Base-by-base conservation (phyloP, 257 asterid genomes). In the Solanum rostratum region DNA sequence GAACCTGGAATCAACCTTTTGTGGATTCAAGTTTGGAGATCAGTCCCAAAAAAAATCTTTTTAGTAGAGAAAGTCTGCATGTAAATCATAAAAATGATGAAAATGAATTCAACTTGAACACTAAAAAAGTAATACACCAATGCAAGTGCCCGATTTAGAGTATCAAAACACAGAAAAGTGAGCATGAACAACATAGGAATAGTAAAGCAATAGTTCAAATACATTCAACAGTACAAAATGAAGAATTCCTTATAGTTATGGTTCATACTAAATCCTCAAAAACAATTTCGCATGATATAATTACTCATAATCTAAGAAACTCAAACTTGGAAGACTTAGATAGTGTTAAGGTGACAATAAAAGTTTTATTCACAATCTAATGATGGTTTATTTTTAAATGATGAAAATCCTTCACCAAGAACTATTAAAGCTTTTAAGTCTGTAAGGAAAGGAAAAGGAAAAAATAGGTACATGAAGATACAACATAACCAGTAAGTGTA, bases 1-100 rank as follows among this genome's bases (percentile, higher is more conserved):
- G 9, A 54, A 19, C n/a, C 9, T 3, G 12, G 5, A 54, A 19
- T 19, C 12, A 20, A 19, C 18, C 24, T 54, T 54, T 54, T 54
- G 0, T 33, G 39, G 39, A 33, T 6, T 19, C 24, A 7, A 54
- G 0, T 10, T 19, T 54, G 12, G 62, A 54, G 24, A 54, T 18
- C 6, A 33, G 4, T 33, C 39, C 4, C 9, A 3, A 0, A 22
- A 3, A 18, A 2, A 1, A 54, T 0, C 0, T 10, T 7, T 54
- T 8, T 10, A 1, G 2, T 19, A 22, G 24, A 54, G 24, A 54
- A 19, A 7, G 22, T 5, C 24, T 18, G 12, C 24, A 8, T 54
- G 60, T 19, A 54, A 22, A 8, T 18, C 1, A 18, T 6, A 54
- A 19, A 2, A 54, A 7, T 54, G 1, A 54, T 54, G 60, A 54